Evolutionary conservation across 345 rosid genomes (phyloP).

Genomic region (Eutrema japonicum): DNA sequence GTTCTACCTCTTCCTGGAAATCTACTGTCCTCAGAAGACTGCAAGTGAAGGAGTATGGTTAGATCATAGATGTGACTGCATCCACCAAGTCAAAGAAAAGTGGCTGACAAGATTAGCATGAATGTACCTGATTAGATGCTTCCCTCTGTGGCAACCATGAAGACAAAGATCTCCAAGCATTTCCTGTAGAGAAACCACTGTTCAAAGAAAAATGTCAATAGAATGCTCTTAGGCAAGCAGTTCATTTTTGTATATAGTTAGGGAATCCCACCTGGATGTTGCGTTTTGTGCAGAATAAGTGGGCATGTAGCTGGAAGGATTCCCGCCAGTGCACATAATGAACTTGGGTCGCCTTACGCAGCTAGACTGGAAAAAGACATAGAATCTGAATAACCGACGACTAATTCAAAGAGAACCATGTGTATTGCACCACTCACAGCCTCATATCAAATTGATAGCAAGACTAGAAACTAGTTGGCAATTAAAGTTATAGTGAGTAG

Average conservation of each 20-base stretch:
- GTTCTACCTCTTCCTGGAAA: conserved; percentile 89
- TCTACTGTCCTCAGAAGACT: conserved; percentile 70
- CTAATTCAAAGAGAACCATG: conserved; percentile 1
- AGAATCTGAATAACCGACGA: background rate
- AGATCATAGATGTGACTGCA: conserved; percentile 1
- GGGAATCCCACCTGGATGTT: conserved; percentile 56
- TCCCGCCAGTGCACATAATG: conserved; percentile 90
- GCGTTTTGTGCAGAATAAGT: conserved; percentile 65
- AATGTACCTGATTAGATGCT: conserved; percentile 62
- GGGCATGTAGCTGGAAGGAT: conserved; percentile 67
- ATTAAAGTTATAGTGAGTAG: background rate
- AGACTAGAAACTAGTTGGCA: background rate
- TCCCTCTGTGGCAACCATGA: conserved; percentile 88
- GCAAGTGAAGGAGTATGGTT: conserved; percentile 37
- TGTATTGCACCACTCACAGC: conserved; percentile 16
- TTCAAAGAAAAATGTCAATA: conserved; percentile 33
- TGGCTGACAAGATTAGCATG: background rate
- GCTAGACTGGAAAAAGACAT: conserved; percentile 59
- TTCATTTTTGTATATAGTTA: conserved; percentile 11
- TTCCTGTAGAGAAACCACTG: conserved; percentile 82
- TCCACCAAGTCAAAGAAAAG: background rate
- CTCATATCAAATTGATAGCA: conserved; percentile 6
- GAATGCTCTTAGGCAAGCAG: conserved; percentile 2
- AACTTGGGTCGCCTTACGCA: conserved; percentile 84
- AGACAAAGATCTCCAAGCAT: conserved; percentile 80